Evolutionary conservation across 2,329 filamentous ascomycete species (phyloP).

Genomic region (Fusarium siculi): DNA sequence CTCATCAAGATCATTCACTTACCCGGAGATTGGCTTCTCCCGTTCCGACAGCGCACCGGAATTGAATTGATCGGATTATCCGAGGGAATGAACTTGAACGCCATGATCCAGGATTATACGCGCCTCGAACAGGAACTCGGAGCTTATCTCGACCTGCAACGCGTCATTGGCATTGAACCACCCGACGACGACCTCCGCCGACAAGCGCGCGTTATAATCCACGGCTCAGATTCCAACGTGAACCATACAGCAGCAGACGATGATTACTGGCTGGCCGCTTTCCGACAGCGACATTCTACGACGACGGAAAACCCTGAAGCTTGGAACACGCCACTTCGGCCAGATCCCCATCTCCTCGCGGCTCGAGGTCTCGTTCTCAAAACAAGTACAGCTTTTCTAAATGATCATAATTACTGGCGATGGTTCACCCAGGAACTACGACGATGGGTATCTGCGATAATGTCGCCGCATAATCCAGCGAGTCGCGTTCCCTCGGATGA

Average conservation of each 20-base stretch:
- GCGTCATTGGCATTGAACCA: slow-evolving; percentile 32
- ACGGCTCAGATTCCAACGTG: slow-evolving; percentile 27
- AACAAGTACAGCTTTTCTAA: slow-evolving; percentile 32
- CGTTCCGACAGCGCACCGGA: slow-evolving; percentile 32
- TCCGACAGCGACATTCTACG: slow-evolving; percentile 36
- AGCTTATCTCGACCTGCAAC: slow-evolving; percentile 27
- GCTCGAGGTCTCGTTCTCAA: slow-evolving; percentile 27
- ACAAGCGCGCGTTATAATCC: slow-evolving; percentile 33
- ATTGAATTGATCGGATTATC: neutral
- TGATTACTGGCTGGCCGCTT: slow-evolving; percentile 37
- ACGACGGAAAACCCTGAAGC: neutral
- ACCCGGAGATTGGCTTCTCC: slow-evolving; percentile 31
- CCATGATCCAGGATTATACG: slow-evolving; percentile 39
- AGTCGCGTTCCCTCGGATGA: slow-evolving; percentile 38
- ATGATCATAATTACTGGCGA: slow-evolving; percentile 41
- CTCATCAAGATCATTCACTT: slow-evolving; percentile 34
- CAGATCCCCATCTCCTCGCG: slow-evolving; percentile 17
- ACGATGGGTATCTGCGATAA: slow-evolving; percentile 41
- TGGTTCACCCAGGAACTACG: slow-evolving; percentile 38
- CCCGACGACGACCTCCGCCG: slow-evolving; percentile 31
- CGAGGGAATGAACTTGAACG: neutral
- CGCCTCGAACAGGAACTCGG: slow-evolving; percentile 30
- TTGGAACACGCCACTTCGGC: neutral
- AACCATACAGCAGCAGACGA: slow-evolving; percentile 40
- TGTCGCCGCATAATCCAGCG: slow-evolving; percentile 41